Percentiles rank a stretch among this genome's conserved stretches.
phyloP scores from a whole-genome alignment of 306 rosid genomes.

The Ammopiptanthus mongolicus region DNA sequence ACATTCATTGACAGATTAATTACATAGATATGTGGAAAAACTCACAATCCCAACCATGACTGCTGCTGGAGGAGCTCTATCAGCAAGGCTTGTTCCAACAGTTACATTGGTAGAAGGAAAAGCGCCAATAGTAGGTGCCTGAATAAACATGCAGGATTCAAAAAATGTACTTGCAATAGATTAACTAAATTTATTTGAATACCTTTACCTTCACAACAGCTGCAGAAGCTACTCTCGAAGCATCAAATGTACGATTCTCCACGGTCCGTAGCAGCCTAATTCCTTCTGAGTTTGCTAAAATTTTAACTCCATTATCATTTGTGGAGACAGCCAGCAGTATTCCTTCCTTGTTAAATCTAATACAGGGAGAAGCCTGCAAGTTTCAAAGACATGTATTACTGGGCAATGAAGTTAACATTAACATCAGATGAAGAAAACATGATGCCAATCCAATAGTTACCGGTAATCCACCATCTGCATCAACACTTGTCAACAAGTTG shows the following conservation, averaged over 20 bases:
- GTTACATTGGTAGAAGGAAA: conserved; percentile 61
- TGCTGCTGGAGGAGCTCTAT: conserved; percentile 68
- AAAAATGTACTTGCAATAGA: conserved; percentile 19
- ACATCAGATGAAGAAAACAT: conserved; percentile 10
- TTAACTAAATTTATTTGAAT: conserved; percentile 20
- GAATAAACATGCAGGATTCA: conserved; percentile 33
- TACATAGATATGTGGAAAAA: conserved; percentile 15
- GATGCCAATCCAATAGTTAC: conserved; percentile 37
- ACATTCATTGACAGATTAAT: conserved; percentile 11
- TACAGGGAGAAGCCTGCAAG: conserved; percentile 85
- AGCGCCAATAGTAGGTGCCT: conserved; percentile 61
- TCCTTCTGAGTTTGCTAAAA: conserved; percentile 88
- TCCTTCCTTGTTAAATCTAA: conserved; percentile 96
- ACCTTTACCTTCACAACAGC: conserved; percentile 77
- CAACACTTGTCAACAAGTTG: conserved; percentile 53
- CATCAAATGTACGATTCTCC: conserved; percentile 83
- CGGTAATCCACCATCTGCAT: conserved; percentile 87
- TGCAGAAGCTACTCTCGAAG: conserved; percentile 82
- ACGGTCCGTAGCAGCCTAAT: conserved; percentile 75
- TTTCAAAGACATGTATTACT: conserved; percentile 29
- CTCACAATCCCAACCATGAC: conserved; percentile 86
- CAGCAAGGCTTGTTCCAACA: conserved; percentile 82
- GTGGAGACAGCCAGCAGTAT: conserved; percentile 83
- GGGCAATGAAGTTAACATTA: not conserved
- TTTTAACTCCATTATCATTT: conserved; percentile 79